phyloP scores from a whole-genome alignment of 768 basidiomycete genomes.

The Lactarius vividus region DNA sequence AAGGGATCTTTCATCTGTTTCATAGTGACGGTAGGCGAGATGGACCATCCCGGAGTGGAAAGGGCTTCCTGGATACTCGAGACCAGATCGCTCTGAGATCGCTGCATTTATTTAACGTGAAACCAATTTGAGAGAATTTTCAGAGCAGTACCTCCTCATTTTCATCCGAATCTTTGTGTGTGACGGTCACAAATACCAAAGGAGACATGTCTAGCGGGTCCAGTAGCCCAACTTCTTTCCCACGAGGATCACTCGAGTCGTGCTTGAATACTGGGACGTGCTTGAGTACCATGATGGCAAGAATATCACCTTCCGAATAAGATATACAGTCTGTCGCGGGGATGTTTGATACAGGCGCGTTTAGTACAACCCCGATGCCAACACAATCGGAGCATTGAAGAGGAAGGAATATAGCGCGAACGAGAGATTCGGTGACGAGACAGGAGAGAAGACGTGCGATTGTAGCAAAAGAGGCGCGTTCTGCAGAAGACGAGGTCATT shows the following conservation, averaged over 20 bases:
- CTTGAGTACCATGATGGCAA: constrained; percentile 48
- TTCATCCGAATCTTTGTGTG: constrained; percentile 20
- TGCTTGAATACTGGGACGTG: constrained; percentile 48
- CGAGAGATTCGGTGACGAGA: constrained; percentile 55
- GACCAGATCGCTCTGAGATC: background rate
- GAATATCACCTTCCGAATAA: constrained; percentile 39
- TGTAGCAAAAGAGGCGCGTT: constrained; percentile 46
- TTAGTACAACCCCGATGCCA: constrained; percentile 45
- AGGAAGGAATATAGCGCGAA: constrained; percentile 48
- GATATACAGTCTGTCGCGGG: constrained; percentile 15
- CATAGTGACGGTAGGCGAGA: background rate
- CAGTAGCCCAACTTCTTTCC: constrained; percentile 46
- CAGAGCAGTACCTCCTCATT: constrained; percentile 7
- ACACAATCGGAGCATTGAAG: constrained; percentile 35
- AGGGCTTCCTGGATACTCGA: constrained; percentile 5
- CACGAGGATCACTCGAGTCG: constrained; percentile 33
- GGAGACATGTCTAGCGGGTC: constrained; percentile 57
- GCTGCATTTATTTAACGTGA: background rate
- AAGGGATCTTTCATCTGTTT: constrained; percentile 33
- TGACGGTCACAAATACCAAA: constrained; percentile 37
- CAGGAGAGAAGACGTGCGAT: constrained; percentile 53
- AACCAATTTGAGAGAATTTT: background rate
- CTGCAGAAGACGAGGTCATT: constrained; percentile 1
- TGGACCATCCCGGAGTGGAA: constrained; percentile 9
- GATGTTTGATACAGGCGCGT: constrained; percentile 29